phyloP scores from a whole-genome alignment of 2,329 filamentous ascomycete genomes.

The Verticillium dahliae region DNA sequence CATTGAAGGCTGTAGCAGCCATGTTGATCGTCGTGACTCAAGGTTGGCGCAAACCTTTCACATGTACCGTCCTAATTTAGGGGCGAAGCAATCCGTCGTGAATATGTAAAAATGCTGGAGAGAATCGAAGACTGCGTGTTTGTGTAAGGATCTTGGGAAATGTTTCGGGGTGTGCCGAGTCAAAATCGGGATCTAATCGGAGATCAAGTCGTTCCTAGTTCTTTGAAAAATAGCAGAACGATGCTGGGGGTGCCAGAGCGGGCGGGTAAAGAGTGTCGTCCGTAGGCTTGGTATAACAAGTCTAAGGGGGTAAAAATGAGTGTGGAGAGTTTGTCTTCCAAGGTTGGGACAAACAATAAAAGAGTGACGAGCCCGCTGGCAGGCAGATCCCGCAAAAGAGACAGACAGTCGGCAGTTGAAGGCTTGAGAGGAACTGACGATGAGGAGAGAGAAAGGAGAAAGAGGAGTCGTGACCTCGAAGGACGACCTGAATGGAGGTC shows the following conservation, averaged over 20 bases:
- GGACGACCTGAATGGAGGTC: conserved; percentile 14
- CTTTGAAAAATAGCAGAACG: neutral
- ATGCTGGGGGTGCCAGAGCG: neutral
- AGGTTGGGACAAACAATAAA: conserved; percentile 28
- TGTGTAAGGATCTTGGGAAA: neutral
- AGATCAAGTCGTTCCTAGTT: neutral
- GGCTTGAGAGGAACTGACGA: conserved; percentile 24
- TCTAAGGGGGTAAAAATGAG: conserved; percentile 19
- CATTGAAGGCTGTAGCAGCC: conserved; percentile 9
- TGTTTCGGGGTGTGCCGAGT: neutral
- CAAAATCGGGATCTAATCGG: neutral
- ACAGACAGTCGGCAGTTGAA: conserved; percentile 26
- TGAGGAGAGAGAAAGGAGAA: conserved; percentile 11
- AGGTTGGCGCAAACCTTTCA: neutral
- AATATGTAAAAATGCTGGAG: neutral
- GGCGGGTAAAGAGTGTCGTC: conserved; percentile 8
- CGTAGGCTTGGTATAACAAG: conserved; percentile 1
- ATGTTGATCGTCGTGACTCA: conserved; percentile 1
- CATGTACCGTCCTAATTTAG: neutral
- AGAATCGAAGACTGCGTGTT: neutral
- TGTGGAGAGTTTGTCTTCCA: conserved; percentile 17
- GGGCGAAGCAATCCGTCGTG: neutral
- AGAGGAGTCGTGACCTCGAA: conserved; percentile 3
- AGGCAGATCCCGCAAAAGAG: conserved; percentile 28
- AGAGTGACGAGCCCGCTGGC: conserved; percentile 53